Conservation (phyloP, 2,329 filamentous ascomycete genomes). For the Ophiostoma pallidulum region DNA sequence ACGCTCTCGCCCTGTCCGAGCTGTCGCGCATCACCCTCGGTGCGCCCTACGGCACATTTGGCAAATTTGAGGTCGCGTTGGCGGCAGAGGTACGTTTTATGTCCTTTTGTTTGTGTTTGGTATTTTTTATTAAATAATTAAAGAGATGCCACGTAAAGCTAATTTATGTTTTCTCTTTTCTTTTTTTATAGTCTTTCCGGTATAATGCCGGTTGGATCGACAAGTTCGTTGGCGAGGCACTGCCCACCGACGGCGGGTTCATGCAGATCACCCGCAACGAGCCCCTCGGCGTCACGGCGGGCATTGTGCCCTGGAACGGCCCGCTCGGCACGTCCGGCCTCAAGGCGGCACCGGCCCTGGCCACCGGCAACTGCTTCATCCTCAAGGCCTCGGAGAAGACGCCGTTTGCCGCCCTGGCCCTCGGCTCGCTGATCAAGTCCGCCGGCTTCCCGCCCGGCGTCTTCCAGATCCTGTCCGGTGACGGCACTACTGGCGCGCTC, state of each 20-base stretch:
- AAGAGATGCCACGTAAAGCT: too few relatives aligned
- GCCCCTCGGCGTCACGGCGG: constrained; percentile 21
- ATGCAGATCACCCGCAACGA: constrained; percentile 28
- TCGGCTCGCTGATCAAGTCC: constrained; percentile 28
- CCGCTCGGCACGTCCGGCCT: constrained; percentile 25
- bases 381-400: background rate
- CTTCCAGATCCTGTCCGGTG: constrained; percentile 31
- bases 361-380: constrained; percentile 28
- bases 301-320: constrained; percentile 30
- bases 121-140: too few relatives aligned
- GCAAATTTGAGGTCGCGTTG: too few relatives aligned
- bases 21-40: background rate
- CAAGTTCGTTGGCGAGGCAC: constrained; percentile 27
- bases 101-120: background rate
- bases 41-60: too few relatives aligned
- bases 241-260: constrained; percentile 36
- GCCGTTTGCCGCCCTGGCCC: constrained; percentile 26
- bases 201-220: constrained; percentile 28
- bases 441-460: constrained; percentile 35
- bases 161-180: too few relatives aligned
- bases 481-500: constrained; percentile 21
- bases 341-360: constrained; percentile 32
- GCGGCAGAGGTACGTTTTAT: constrained; percentile 27
- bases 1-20: constrained; percentile 22
- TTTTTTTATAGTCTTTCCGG: background rate